Percentiles rank a stretch among this genome's conserved stretches.
phyloP scores from a whole-genome alignment of 306 rosid species.

The Senna siamea region DNA sequence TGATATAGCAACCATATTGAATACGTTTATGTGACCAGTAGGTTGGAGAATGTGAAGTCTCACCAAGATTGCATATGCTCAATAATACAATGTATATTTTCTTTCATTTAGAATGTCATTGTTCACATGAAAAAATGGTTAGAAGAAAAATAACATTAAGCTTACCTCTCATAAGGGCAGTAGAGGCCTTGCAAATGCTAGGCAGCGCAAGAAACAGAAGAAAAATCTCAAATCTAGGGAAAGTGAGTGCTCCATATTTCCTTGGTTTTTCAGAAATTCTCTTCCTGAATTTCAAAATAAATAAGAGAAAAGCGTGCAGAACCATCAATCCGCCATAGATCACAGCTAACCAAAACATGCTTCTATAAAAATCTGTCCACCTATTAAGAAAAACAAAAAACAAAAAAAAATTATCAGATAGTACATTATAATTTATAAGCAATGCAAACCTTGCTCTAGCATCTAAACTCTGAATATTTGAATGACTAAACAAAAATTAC shows the following conservation, averaged over 20 bases:
- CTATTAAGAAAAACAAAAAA: conserved; percentile 41
- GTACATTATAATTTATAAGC: not conserved
- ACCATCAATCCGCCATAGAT: conserved; percentile 67
- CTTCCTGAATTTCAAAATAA: conserved; percentile 66
- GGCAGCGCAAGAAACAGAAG: conserved; percentile 79
- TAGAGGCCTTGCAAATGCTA: conserved; percentile 70
- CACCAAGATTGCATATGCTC: not conserved
- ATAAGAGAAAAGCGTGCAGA: conserved; percentile 66
- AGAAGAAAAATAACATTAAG: conserved; percentile 11
- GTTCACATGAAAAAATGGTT: not conserved
- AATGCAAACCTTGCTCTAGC: conserved; percentile 8
- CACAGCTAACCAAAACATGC: conserved; percentile 85
- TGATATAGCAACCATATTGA: too few species aligned
- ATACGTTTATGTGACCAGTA: too few species aligned
- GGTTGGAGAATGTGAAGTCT: not conserved
- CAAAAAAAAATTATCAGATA: conserved; percentile 9
- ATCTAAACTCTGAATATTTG: conserved; percentile 6
- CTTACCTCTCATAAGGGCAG: conserved; percentile 69
- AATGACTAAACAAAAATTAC: conserved; percentile 4
- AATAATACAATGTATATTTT: not conserved
- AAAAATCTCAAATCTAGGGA: conserved; percentile 88
- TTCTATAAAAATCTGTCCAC: conserved; percentile 77
- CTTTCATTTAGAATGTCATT: not conserved
- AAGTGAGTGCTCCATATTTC: conserved; percentile 74
- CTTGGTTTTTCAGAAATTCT: conserved; percentile 57